phyloP scores from a whole-genome alignment of 768 basidiomycete genomes.

The Cystobasidium tubakii region DNA sequence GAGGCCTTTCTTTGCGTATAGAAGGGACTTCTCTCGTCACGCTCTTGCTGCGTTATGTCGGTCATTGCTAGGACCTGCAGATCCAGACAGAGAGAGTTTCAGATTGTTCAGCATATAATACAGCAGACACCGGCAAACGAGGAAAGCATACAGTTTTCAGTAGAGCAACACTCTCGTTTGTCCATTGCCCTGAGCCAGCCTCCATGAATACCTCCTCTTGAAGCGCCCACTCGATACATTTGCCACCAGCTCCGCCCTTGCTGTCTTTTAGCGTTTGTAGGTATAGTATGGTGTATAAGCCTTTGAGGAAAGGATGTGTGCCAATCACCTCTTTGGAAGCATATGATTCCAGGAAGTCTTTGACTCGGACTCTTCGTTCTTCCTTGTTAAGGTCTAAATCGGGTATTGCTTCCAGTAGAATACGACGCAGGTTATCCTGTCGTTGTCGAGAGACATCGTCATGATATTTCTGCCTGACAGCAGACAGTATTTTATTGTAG shows the following conservation, averaged over 20 bases:
- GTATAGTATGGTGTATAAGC: background rate
- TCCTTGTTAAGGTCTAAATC: constrained; percentile 1
- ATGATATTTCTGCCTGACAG: constrained; percentile 22
- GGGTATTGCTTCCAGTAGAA: constrained; percentile 2
- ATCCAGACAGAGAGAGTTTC: background rate
- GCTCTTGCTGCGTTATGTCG: background rate
- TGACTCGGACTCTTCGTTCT: background rate
- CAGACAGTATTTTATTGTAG: constrained; percentile 26
- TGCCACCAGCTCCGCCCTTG: constrained; percentile 29
- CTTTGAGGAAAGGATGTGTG: constrained; percentile 33
- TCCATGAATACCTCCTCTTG: constrained; percentile 33
- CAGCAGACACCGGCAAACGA: background rate
- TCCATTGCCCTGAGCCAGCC: constrained; percentile 10
- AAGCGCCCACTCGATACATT: constrained; percentile 29
- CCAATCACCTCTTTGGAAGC: constrained; percentile 25
- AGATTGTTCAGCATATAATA: background rate
- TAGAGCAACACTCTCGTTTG: constrained; percentile 10
- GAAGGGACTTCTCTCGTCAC: background rate
- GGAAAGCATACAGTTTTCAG: constrained; percentile 7
- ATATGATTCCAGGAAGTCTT: constrained; percentile 14
- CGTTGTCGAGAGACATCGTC: constrained; percentile 9
- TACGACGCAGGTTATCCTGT: background rate
- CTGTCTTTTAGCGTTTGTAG: constrained; percentile 16
- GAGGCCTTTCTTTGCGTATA: background rate
- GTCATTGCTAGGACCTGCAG: constrained; percentile 14